Evolutionary conservation across 1,139 yeast species (phyloP), one percentile per base, ranked within the genome.

Genomic region (Suhomyces bolitotheri): DNA sequence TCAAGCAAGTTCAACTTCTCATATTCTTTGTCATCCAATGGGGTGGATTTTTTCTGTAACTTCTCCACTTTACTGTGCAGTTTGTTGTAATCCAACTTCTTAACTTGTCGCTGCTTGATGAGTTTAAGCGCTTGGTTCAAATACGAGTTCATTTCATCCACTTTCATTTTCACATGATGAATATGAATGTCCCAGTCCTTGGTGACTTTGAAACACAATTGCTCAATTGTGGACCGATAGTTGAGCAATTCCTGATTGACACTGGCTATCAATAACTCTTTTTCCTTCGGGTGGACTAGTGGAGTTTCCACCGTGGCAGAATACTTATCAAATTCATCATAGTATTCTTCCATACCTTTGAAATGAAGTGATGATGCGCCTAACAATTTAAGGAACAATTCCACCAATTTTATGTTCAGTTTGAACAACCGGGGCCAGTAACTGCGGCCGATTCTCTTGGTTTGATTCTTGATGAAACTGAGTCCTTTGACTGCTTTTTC

Each of bases 301-400:
- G 71, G 64, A 6, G 53, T 43, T 39, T 59, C 70, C 36, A 56
- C 59, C 15, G 53, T 47, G 3, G 66, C 61, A 32, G 60, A 64
- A 36, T 55, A 46, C 23, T 34, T 37, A 44, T 67, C 73, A 41
- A 66, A 64, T 7, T 58, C 59, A 12, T 59, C 60, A 40, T 68
- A 64, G 38, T 61, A 70, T 26, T 58, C 54, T 17, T 73, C 75
- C 21, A 74, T 62, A 7, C 64, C 72, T 25, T 65, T 58, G 49
- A 74, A 76, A 15, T 60, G 61, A 20, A 75, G 62, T 5, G 77
- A 64, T 27, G 60, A 41, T 8, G 57, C 54, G 2, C 74, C 76
- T 29, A 67, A 62, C 10, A 75, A 43, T 25, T 52, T 54, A 13
- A 54, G 46, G 38, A 71, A 63, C 15, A 54, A 45, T 27, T 58